Evolutionary conservation across 495 filamentous ascomycete genomes (phyloP).

Genomic region (Hyaloscypha variabilis): DNA sequence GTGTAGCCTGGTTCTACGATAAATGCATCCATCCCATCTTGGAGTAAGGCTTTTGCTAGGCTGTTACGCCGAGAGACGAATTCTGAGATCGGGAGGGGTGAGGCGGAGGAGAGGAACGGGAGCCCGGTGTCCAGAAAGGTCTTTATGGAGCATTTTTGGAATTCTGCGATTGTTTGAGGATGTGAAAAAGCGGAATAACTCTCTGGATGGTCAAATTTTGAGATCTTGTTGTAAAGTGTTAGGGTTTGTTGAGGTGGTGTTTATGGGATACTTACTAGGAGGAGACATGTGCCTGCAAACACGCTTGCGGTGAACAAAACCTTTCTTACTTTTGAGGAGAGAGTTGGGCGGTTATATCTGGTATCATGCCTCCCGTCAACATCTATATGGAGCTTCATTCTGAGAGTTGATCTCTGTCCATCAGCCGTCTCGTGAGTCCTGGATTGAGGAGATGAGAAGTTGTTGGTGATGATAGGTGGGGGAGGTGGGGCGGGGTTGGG

Average conservation of each 20-base stretch:
- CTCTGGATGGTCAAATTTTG: constrained; percentile 36
- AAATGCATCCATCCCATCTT: constrained; percentile 49
- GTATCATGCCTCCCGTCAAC: neutral
- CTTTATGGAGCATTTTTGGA: constrained; percentile 49
- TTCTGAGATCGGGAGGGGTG: constrained; percentile 42
- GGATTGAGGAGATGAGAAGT: neutral
- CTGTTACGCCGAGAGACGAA: constrained; percentile 48
- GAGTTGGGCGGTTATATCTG: neutral
- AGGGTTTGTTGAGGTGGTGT: neutral
- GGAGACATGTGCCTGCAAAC: neutral
- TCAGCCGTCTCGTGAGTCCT: neutral
- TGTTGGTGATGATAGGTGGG: neutral
- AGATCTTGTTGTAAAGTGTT: neutral
- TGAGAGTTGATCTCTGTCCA: neutral
- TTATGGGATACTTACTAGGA: neutral
- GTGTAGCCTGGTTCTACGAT: constrained; percentile 59
- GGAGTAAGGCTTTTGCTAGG: constrained; percentile 48
- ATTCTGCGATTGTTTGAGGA: constrained; percentile 37
- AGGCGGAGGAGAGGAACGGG: constrained; percentile 47
- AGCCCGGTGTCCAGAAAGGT: constrained; percentile 43
- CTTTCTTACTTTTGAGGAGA: neutral
- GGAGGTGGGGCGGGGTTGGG: neutral
- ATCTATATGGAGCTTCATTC: neutral
- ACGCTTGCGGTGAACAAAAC: neutral
- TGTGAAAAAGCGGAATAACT: constrained; percentile 29